Conservation (phyloP, 2,329 filamentous ascomycete genomes). For the Aspergillus fischeri region DNA sequence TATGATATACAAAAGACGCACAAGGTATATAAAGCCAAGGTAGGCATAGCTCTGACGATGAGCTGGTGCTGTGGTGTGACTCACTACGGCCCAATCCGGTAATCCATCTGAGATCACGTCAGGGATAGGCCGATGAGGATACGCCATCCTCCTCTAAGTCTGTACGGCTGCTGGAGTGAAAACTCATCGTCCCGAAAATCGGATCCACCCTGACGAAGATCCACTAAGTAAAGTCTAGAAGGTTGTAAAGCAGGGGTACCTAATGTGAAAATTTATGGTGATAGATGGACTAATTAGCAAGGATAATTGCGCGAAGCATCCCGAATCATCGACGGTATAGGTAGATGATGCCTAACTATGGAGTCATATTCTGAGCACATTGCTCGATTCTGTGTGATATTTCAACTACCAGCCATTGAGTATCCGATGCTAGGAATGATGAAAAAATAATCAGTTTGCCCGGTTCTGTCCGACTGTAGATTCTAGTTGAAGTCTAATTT, state of each 20-base stretch:
- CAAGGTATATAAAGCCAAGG: conserved; percentile 6
- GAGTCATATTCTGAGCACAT: not conserved
- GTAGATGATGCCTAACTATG: not conserved
- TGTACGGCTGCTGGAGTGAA: not conserved
- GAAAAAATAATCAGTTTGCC: not conserved
- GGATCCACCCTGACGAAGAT: not conserved
- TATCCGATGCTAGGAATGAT: not conserved
- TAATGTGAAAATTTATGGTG: conserved; percentile 8
- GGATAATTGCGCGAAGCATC: conserved; percentile 5
- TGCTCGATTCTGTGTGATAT: not conserved
- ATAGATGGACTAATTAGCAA: conserved; percentile 15
- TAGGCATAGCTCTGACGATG: conserved; percentile 5
- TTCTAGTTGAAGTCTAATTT: not conserved
- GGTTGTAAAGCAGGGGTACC: conserved; percentile 3
- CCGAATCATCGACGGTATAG: not conserved
- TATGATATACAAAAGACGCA: not conserved
- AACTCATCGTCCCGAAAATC: not conserved
- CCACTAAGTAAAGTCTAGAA: conserved; percentile 10
- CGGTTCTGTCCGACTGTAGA: not conserved
- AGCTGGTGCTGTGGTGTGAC: conserved; percentile 22
- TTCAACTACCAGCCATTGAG: not conserved
- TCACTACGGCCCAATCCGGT: conserved; percentile 18
- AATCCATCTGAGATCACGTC: not conserved
- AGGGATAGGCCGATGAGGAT: not conserved
- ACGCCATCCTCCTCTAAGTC: not conserved